Base-by-base conservation (phyloP, 1,284 basidiomycete species). In the Waitea zeae region DNA sequence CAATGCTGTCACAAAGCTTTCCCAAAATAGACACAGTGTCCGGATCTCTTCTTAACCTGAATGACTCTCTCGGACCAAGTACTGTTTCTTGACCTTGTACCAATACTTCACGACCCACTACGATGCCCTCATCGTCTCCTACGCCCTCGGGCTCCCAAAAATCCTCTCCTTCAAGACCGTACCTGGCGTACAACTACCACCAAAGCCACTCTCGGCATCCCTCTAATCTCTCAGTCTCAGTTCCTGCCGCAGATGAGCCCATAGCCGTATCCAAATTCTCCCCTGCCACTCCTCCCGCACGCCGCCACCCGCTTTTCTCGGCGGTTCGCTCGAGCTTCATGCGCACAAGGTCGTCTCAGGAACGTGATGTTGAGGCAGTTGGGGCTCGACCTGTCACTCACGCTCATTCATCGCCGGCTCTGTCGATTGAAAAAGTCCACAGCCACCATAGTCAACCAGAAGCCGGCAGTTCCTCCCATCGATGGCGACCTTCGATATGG, bases 401-500 rank as follows among this genome's bases (percentile, higher is more conserved):
- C n/a, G 22, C 22, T n/a, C 22, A 26, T n/a, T 7, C 22, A 26
- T 7, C 22, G 22, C 22, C 22, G 7, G 22, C 22, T 26, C 22
- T n/a, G 7, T n/a, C 22, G 7, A 7, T 7, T n/a, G 7, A n/a
- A 26, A n/a, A 26, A 26, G 22, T n/a, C 22, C 22, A n/a, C 22
- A 26, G 7, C 22, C 22, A 26, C 22, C 22, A n/a, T 6, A 7
- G 29, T 15, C 29, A 14, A 7, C 9, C 29, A 17, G 29, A 14
- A 12, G 6, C 9, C 7, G 29, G 9, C 29, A 6, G 11, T 30
- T 7, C 15, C 15, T 7, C 29, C 9, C 11, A 15, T 15, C 14
- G 9, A 6, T 30, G 9, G 29, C 14, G 44, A 46, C 45, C 48
- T 40, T 37, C 39, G 26, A 51, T 46, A 32, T 33, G 53, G 17